A percentile compares a stretch with the other conserved stretches of the same genome.
These are phyloP conservation scores for Ogataea chonburiensis DNA, from an alignment of 805 yeast species.

Conservation along the genomic window DNA sequence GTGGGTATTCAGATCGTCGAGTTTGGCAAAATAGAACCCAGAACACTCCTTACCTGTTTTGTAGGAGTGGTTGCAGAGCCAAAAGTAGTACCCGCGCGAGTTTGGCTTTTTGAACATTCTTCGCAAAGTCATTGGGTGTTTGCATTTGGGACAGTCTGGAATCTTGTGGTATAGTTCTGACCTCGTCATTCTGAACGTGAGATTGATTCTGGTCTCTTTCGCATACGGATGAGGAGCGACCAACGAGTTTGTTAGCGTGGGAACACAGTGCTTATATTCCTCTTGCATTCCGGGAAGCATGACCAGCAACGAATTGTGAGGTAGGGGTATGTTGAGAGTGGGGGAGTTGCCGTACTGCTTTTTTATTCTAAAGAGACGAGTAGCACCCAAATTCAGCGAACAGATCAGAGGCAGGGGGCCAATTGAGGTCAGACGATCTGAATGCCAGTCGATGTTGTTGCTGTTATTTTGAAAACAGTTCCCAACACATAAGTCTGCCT, in stretches of 20 bases:
- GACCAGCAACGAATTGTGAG: constrained; percentile 65
- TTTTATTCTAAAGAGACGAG: constrained; percentile 63
- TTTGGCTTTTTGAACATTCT: constrained; percentile 48
- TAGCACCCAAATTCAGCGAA: constrained; percentile 66
- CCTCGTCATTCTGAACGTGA: constrained; percentile 63
- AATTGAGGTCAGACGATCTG: constrained; percentile 67
- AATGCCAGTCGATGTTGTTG: constrained; percentile 68
- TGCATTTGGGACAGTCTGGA: constrained; percentile 45
- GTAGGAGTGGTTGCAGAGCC: constrained; percentile 59
- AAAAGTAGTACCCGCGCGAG: constrained; percentile 57
- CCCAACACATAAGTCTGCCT: constrained; percentile 51
- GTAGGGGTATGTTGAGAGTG: constrained; percentile 55
- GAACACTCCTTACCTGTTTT: constrained; percentile 44
- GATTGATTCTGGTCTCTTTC: constrained; percentile 53
- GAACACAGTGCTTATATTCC: constrained; percentile 64
- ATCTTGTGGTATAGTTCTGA: constrained; percentile 34
- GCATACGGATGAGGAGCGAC: constrained; percentile 42
- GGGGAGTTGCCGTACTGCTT: constrained; percentile 37
- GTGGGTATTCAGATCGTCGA: constrained; percentile 24
- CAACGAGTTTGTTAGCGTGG: constrained; percentile 42
- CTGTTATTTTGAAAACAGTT: constrained; percentile 52
- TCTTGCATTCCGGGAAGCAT: constrained; percentile 86
- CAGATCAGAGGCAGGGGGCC: constrained; percentile 74
- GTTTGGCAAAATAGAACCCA: constrained; percentile 49
- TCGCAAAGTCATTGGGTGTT: constrained; percentile 50